Base-by-base conservation (phyloP, 768 basidiomycete species). In the Trametes coccinea region DNA sequence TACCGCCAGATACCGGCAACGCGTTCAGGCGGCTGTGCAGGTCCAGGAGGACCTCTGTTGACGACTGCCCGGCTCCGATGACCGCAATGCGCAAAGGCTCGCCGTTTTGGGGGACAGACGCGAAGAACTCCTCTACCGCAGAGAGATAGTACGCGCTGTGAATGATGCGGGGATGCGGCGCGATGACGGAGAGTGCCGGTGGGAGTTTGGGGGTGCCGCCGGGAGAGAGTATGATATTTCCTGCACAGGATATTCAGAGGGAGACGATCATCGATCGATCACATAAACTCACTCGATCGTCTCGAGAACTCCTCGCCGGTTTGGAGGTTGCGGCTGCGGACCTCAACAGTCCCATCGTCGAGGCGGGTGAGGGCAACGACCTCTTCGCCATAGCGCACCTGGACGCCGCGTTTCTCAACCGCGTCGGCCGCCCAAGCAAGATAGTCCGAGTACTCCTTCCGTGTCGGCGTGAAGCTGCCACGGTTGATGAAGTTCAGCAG, bases 391-490 rank as follows among this genome's bases (percentile, higher is more conserved):
- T 76, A 84, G 8, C 72, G 68, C 51, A 83, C 75, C 29, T 74
- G 72, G 49, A 81, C 66, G 8, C 82, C 82, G 17, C 75, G 74
- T 2, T 71, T 66, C 65, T 80, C 73, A 2, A 82, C 82, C 47
- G 76, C 75, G 7, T 69, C 64, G 1, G 83, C 80, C 8, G 80
- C 81, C 82, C 82, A 84, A 8, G 77, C 67, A 16, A 84, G 75
- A 69, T 84, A 84, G 69, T 84, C 82, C 4, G 82, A 74, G 59
- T 78, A 83, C 62, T 84, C 83, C 58, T 78, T 79, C 30, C 84
- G 79, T 17, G 80, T 79, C 9, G 83, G 83, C 33, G 79, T 76
- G 44, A 76, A 80, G 13, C 78, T 80, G 2, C 79, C 79, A 33
- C 79, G 78, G 67, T 84, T 84, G 66, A 84, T 83, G 74, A 84